phyloP scores from a whole-genome alignment of 129 eudicot species.

The Artemisia tridentata region DNA sequence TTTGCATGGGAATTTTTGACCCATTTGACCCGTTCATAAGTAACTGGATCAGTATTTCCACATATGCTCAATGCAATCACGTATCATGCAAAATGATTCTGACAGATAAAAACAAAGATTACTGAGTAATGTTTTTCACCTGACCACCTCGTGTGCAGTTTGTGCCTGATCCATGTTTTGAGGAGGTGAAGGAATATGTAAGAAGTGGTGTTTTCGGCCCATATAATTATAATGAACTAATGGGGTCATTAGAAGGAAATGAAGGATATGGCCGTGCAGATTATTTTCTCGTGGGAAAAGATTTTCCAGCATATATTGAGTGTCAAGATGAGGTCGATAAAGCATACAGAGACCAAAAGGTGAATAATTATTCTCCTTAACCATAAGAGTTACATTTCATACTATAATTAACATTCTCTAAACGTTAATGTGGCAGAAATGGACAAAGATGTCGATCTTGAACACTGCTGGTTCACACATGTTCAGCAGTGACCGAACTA shows the following conservation, averaged over 20 bases:
- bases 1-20: neutral
- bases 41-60: neutral
- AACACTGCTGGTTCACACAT: slow-evolving; percentile 65
- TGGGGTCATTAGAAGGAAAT: slow-evolving; percentile 79
- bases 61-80: slow-evolving; percentile 3
- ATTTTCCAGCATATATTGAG: slow-evolving; percentile 68
- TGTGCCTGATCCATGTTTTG: slow-evolving; percentile 67
- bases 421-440: slow-evolving; percentile 39
- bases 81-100: slow-evolving; percentile 1
- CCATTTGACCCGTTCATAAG: neutral
- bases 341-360: slow-evolving; percentile 65
- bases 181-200: slow-evolving; percentile 55
- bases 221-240: slow-evolving; percentile 52
- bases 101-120: neutral
- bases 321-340: slow-evolving; percentile 65
- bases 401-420: neutral
- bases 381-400: neutral
- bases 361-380: slow-evolving; percentile 14
- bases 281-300: slow-evolving; percentile 74
- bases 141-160: slow-evolving; percentile 38
- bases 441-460: slow-evolving; percentile 74
- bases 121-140: neutral
- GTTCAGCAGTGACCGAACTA: slow-evolving; percentile 74
- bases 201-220: slow-evolving; percentile 67
- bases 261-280: slow-evolving; percentile 80